phyloP scores from a whole-genome alignment of 139 green algal genomes.

The Coelastrella sp. region DNA sequence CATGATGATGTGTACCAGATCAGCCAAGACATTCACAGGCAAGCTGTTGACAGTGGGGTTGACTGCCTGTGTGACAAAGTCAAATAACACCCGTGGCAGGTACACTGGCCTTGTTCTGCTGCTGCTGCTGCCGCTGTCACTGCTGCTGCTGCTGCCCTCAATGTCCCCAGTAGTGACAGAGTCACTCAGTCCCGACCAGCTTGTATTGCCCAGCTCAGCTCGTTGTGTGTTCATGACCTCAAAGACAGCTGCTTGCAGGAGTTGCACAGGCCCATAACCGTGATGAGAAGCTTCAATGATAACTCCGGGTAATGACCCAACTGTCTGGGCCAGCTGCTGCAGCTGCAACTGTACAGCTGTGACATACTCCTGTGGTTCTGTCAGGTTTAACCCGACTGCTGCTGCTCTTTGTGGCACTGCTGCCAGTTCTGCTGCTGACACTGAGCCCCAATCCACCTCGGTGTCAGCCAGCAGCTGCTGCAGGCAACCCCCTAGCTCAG shows the following conservation, averaged over 20 bases:
- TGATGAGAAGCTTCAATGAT: not conserved
- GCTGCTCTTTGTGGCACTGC: not conserved
- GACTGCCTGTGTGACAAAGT: not conserved
- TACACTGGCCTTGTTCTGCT: not conserved
- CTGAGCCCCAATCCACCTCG: not conserved
- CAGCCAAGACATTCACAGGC: not conserved
- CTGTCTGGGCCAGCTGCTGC: not conserved
- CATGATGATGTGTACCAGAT: constrained; percentile 4
- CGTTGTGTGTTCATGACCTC: constrained; percentile 15
- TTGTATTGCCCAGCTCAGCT: not conserved
- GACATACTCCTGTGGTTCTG: not conserved
- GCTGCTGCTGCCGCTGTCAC: not conserved
- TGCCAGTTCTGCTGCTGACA: constrained; percentile 19
- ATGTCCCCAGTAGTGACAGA: not conserved
- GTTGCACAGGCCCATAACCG: constrained; percentile 1
- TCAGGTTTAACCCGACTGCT: not conserved
- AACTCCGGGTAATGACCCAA: not conserved
- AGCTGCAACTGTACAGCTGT: not conserved
- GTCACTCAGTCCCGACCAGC: not conserved
- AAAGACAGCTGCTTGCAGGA: not conserved
- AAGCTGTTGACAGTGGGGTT: not conserved
- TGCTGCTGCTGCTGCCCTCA: constrained; percentile 4
- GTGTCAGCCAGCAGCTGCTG: not conserved
- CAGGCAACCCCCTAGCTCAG: not conserved
- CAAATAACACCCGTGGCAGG: not conserved